Evolutionary conservation across 345 rosid species (phyloP), one percentile per base, ranked within the genome.

Genomic region (Pistacia atlantica): DNA sequence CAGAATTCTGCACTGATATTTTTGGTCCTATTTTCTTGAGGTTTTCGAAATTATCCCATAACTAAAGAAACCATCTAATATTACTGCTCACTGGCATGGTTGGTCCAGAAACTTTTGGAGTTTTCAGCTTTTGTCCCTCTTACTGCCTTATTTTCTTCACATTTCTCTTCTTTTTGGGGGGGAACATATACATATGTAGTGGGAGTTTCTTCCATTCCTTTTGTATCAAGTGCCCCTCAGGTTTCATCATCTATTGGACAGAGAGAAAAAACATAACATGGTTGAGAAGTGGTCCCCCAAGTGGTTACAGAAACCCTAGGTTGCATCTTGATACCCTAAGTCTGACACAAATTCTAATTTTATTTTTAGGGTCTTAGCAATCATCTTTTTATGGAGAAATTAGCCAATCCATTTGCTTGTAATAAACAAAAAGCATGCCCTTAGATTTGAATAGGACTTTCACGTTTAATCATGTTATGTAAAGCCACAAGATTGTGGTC

Each of bases 221-320:
- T 56, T 77, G 74, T 70, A 37, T 68, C 10, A 69, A 78, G 49
- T 38, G 48, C 72, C 25, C 33, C 37, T 73, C 51, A 67, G 46
- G 46, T 8, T 55, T 69, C 73, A 75, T 79, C 86, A 72, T 75
- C 57, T 56, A 70, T 72, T 55, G 68, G 57, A 69, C 46, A 80
- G 18, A 45, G 28, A 61, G 59, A 75, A 74, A 60, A 20, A 69
- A 83, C 78, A 84, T 65, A 64, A 60, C 77, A 84, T 87, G 81
- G 92, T 89, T 90, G 92, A 86, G 75, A 83, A 88, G 96, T 91
- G 93, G 96, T 91, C 96, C 96, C 88, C 68, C 14, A 46, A 38
- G 57, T 59, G 65, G 58, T 70, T 22, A 33, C 37, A 48, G 75
- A 78, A 80, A 69, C 85, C 82, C 83, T 80, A 72, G 83, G 77